These are phyloP conservation scores for Lecanosticta acicola DNA, from an alignment of 2,329 filamentous ascomycete species.

Conservation along the genomic window DNA sequence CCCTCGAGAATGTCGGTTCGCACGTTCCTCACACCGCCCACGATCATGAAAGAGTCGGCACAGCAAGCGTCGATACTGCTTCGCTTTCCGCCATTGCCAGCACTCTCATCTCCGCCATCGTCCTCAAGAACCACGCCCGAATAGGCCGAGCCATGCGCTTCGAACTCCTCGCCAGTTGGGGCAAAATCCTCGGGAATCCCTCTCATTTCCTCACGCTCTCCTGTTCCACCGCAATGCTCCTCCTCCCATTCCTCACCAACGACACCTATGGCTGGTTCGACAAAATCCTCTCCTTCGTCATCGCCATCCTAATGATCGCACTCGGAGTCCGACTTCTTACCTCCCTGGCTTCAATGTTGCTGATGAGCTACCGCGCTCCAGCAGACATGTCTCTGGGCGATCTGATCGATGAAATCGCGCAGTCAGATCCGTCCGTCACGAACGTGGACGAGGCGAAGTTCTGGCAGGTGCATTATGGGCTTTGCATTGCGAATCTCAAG, in stretches of 20 bases:
- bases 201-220: conserved; percentile 91
- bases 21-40: conserved; percentile 60
- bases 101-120: conserved; percentile 79
- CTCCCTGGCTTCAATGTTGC: conserved; percentile 83
- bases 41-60: conserved; percentile 59
- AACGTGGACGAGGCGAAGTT: conserved; percentile 86
- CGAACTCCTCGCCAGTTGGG: conserved; percentile 72
- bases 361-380: conserved; percentile 74
- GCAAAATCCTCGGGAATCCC: conserved; percentile 85
- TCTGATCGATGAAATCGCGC: conserved; percentile 72
- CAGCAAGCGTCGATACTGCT: conserved; percentile 74
- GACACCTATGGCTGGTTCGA: conserved; percentile 81
- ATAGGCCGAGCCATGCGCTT: conserved; percentile 90
- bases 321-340: conserved; percentile 78
- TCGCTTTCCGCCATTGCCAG: conserved; percentile 74
- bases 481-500: conserved; percentile 93
- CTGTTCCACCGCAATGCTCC: conserved; percentile 71
- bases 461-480: conserved; percentile 96
- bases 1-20: conserved; percentile 67
- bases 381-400: conserved; percentile 53
- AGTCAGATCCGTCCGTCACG: conserved; percentile 68
- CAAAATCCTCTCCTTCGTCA: conserved; percentile 69
- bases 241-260: conserved; percentile 76
- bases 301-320: conserved; percentile 81
- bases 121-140: conserved; percentile 81